A percentile compares a stretch with the other conserved stretches of the same genome.
Evolutionary conservation across 345 rosid species (phyloP).

Genomic region (Sisymbrium altissimum): DNA sequence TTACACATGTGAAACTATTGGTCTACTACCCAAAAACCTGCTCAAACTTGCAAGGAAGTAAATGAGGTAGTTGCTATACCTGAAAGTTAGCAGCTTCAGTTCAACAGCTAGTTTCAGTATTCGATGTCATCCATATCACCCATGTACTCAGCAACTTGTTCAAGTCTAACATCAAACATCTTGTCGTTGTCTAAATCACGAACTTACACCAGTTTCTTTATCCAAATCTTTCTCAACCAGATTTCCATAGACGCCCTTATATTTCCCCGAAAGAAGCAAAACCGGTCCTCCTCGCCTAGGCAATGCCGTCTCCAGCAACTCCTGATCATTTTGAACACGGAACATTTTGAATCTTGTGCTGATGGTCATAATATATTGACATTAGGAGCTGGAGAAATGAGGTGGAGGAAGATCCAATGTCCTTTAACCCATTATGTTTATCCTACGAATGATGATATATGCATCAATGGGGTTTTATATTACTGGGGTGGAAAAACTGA

Average conservation of each 20-base stretch:
- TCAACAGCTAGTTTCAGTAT: slow-evolving; percentile 37
- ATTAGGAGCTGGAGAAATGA: neutral
- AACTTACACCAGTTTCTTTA: slow-evolving; percentile 59
- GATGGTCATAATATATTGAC: no score
- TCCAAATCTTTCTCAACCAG: slow-evolving; percentile 69
- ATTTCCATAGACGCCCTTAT: slow-evolving; percentile 63
- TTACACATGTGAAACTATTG: neutral
- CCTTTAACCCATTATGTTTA: neutral
- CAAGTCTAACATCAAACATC: slow-evolving; percentile 62
- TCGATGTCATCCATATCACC: slow-evolving; percentile 62
- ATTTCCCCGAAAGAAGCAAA: slow-evolving; percentile 58
- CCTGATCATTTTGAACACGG: no score
- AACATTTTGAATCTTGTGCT: no score
- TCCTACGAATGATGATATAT: neutral
- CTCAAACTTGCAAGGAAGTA: neutral
- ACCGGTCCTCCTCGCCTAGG: slow-evolving; percentile 68
- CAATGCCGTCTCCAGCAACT: slow-evolving; percentile 79
- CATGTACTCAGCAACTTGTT: slow-evolving; percentile 79
- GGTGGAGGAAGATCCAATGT: neutral
- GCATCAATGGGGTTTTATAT: neutral
- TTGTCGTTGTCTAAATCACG: slow-evolving; percentile 59
- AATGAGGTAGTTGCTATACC: slow-evolving; percentile 5
- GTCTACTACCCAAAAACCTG: neutral
- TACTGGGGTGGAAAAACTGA: neutral
- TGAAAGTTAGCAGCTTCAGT: slow-evolving; percentile 8